Base-by-base conservation (phyloP, 2,329 filamentous ascomycete species). In the Botrytis galanthina region DNA sequence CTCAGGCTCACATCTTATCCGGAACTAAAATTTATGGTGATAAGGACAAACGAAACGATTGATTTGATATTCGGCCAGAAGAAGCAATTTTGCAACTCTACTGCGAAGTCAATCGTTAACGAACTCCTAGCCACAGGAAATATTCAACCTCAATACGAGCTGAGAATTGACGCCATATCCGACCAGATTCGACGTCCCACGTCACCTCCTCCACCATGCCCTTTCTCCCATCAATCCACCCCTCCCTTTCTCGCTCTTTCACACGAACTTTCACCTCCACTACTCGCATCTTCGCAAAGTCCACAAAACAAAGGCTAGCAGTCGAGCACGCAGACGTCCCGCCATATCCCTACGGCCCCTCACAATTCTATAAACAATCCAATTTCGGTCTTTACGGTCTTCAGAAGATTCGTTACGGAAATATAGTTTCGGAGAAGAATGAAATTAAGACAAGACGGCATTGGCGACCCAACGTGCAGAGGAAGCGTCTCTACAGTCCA, bases 291-390 rank as follows among this genome's bases (percentile, higher is more conserved):
- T 73, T 79, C 57, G 80, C 80, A 70, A 83, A 82, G 75, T 81
- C 80, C 63, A 81, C 81, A 4, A 82, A 81, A 70, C 75, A 81
- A 35, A 79, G 81, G n/a, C 80, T 83, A 42, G 75, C 76, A 42
- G 74, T 73, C 59, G 79, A 81, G 71, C 80, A 81, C 69, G 78
- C 72, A 42, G 75, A 69, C 81, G 73, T 84, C 82, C 90, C 90
- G 18, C 84, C 85, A 4, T 96, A 96, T 82, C 93, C 93, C 0
- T 91, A 93, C 83, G 92, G 92, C 67, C 87, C 88, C 71, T 88
- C 91, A 73, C 85, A 82, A 75, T 84, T 90, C 77, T 96, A 93
- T 87, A 95, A 95, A 84, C 93, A 96, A 83, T 90, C 91, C 78
- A 93, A 94, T 85, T 86, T 84, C 74, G 92, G 92, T 63, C 89